These are phyloP conservation scores for Pichia membranifaciens DNA, from an alignment of 805 yeast species.

Conservation along the genomic window DNA sequence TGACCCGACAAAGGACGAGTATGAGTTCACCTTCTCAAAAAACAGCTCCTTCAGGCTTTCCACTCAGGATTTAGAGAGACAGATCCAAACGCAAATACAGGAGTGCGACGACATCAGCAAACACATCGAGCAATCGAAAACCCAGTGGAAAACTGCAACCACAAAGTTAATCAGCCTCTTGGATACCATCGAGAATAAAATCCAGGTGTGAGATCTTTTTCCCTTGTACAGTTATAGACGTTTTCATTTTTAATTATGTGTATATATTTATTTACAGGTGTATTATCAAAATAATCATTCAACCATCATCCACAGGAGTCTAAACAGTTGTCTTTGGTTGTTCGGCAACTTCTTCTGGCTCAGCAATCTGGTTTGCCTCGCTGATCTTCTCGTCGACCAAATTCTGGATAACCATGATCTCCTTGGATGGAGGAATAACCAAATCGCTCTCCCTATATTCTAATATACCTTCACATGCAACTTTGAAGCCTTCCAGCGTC, in stretches of 20 bases:
- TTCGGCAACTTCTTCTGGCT: conserved; percentile 4
- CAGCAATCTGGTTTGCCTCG: conserved; percentile 17
- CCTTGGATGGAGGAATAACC: conserved; percentile 31
- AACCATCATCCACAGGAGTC: neutral
- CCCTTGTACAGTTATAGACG: too few species aligned
- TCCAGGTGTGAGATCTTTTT: conserved; percentile 2
- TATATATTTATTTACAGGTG: conserved; percentile 3
- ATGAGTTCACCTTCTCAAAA: conserved; percentile 21
- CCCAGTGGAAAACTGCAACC: conserved; percentile 24
- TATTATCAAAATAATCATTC: neutral
- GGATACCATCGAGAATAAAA: conserved; percentile 1
- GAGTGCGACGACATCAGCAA: conserved; percentile 23
- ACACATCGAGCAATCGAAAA: conserved; percentile 18
- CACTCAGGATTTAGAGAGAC: conserved; percentile 18
- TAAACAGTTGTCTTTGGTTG: neutral
- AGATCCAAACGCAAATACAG: conserved; percentile 21
- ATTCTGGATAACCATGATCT: conserved; percentile 32
- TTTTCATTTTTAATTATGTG: neutral
- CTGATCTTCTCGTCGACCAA: conserved; percentile 29
- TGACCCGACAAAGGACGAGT: conserved; percentile 16
- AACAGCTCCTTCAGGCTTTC: conserved; percentile 18
- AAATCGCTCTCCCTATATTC: conserved; percentile 31
- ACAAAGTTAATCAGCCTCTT: conserved; percentile 9
- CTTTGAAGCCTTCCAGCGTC: conserved; percentile 30
- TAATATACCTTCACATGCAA: conserved; percentile 30